Evolutionary conservation across 2,329 filamentous ascomycete species (phyloP), one percentile per base, ranked within the genome.

Genomic region (Ophiostoma pallidulum): DNA sequence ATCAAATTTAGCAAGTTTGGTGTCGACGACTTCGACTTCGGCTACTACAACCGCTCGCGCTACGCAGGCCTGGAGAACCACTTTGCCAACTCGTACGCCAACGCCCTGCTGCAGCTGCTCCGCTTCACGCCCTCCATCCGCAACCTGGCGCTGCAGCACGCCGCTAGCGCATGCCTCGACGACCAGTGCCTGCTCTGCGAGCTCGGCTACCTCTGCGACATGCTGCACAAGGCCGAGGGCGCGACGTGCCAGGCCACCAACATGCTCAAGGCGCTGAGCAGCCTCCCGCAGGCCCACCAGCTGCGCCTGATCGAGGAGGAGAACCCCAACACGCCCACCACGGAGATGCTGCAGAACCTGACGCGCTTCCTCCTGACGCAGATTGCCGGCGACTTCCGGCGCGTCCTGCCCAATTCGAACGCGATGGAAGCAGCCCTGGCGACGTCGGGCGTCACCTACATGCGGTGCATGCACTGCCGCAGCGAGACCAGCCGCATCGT

Each of bases 1-100:
- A 98, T 98, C 68, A 96, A 96, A 63, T 98, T 97, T 70, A 96
- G 91, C 72, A 94, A 89, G 62, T 98, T 96, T 64, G 92, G 92
- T 18, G 89, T 98, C n/a, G 91, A 97, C 59, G 94, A 98, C 64
- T 98, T 98, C 63, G 92, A 98, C 64, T 98, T 98, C 66, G 84
- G 85, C 32, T 97, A 87, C 64, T 98, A 94, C 72, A 98, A 98
- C 66, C 89, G 86, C 62, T 97, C 94, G 1, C 74, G 71, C 20
- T 95, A 88, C 60, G 95, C 92, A 9, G 92, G 92, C 0, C 71
- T 98, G 33, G 91, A 98, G 63, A 98, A 87, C 39, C 91, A 98
- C 62, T 96, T 98, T 51, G 79, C 89, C 36, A 97, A 98, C 62
- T 96, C 91, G 2, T 98, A 97, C 60, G 87, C 90, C 47, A 98